Percentiles rank a stretch among this genome's conserved stretches.
phyloP scores from a whole-genome alignment of 208 protist genomes.

The Willaertia magna region DNA sequence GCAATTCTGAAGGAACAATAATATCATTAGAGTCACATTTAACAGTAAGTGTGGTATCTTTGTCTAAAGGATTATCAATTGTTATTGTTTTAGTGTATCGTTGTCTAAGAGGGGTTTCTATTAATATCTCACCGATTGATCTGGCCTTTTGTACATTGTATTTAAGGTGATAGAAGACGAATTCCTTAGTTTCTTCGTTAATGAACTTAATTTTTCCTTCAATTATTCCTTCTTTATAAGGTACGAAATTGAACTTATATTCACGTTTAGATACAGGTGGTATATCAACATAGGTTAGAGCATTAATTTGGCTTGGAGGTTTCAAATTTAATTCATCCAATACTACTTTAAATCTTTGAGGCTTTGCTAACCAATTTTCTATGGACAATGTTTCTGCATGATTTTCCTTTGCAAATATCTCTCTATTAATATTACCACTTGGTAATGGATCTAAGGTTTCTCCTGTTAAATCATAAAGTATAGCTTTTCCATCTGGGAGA shows the following conservation, averaged over 20 bases:
- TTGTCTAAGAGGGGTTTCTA: constrained; percentile 61
- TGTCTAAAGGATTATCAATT: constrained; percentile 69
- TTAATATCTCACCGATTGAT: constrained; percentile 38
- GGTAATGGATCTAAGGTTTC: constrained; percentile 34
- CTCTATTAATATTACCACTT: constrained; percentile 24
- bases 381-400: constrained; percentile 47
- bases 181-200: constrained; percentile 53
- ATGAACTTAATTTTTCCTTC: constrained; percentile 44
- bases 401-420: constrained; percentile 38
- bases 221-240: constrained; percentile 59
- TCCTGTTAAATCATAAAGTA: constrained; percentile 41
- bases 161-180: constrained; percentile 62
- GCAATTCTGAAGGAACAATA: constrained; percentile 41
- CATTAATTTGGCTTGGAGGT: constrained; percentile 42
- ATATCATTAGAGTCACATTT: constrained; percentile 38
- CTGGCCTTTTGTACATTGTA: constrained; percentile 46
- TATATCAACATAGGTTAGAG: constrained; percentile 63
- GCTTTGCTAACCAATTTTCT: constrained; percentile 53
- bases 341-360: constrained; percentile 63
- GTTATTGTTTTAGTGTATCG: constrained; percentile 46
- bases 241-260: constrained; percentile 54
- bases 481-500: constrained; percentile 64
- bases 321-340: constrained; percentile 41
- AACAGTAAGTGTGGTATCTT: constrained; percentile 44
- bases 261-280: constrained; percentile 46